Conservation (phyloP, 2,329 filamentous ascomycete species). For the Beauveria australis region DNA sequence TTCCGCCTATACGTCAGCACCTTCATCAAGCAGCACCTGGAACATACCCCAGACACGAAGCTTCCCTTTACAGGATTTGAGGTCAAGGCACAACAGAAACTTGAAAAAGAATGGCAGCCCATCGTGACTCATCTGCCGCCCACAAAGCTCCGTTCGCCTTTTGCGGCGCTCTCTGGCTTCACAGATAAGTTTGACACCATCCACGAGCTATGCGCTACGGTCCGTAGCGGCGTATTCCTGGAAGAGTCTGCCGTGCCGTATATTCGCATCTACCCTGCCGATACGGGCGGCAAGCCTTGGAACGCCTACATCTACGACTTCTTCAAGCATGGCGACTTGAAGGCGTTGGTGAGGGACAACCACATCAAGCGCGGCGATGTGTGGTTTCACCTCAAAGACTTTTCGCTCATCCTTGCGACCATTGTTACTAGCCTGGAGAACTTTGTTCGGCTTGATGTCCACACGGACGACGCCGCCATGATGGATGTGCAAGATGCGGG, state of each 20-base stretch:
- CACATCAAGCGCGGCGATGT: constrained; percentile 57
- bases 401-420: constrained; percentile 52
- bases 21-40: constrained; percentile 57
- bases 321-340: constrained; percentile 61
- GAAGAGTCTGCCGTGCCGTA: constrained; percentile 67
- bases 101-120: neutral
- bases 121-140: constrained; percentile 24
- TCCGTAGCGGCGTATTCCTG: constrained; percentile 62
- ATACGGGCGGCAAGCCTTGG: constrained; percentile 38
- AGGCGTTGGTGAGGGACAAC: constrained; percentile 41
- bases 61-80: constrained; percentile 47
- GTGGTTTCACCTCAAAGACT: constrained; percentile 51
- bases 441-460: constrained; percentile 38
- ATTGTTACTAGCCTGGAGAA: constrained; percentile 58
- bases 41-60: constrained; percentile 36
- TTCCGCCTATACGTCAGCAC: constrained; percentile 63
- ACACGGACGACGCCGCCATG: constrained; percentile 24
- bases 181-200: constrained; percentile 57
- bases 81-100: constrained; percentile 15
- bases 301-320: constrained; percentile 71
- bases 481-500: constrained; percentile 36
- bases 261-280: constrained; percentile 51
- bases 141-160: constrained; percentile 53
- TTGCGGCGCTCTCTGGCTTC: constrained; percentile 63
- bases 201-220: constrained; percentile 57